Base-by-base conservation (phyloP, 352 stramenopile species). In the Paralagenidium karlingii region DNA sequence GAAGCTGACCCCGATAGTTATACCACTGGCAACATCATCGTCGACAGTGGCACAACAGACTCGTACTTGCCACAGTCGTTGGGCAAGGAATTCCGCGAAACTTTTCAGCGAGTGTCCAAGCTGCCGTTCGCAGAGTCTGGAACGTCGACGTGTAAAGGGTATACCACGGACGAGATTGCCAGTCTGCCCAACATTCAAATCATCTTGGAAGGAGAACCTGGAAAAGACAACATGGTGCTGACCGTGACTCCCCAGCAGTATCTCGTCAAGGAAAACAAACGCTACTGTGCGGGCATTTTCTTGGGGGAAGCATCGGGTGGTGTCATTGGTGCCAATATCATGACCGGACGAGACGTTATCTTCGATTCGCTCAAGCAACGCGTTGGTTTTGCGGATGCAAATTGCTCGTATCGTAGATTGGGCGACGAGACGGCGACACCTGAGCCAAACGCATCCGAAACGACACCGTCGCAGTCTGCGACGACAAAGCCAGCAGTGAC, bases 1-100 rank as follows among this genome's bases (percentile, higher is more conserved):
- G 58, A 81, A 7, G 58, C 66, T 1, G 46, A 64, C 0, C 30
- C 51, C 5, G 49, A 50, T n/a, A 67, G 47, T 20, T 67, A 63
- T 24, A 52, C 45, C 5, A 58, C 54, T 24, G 73, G 73, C 0
- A 64, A 79, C 36, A 86, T 74, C 37, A 85, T 92, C 36, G 67
- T 92, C 10, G 78, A 92, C 47, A 92, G 78, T 43, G 78, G 78
- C 33, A 89, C 78, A 9, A 89, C 78, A 1, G 74, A 87, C 46
- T 88, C 78, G 37, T 88, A 85, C 53, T 47, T 92, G 11, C 70
- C 75, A 4, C 63, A 43, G 24, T 53, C 47, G 3, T 42, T 85
- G 43, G 67, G 67, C 24, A 51, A 43, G 3, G 47, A 71, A 30
- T 89, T 91, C 50, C 44, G 67, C 24, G 34, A 60, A 10, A 38